Evolutionary conservation across 257 asterid genomes (phyloP).

Genomic region (Thymus mandschuricus): DNA sequence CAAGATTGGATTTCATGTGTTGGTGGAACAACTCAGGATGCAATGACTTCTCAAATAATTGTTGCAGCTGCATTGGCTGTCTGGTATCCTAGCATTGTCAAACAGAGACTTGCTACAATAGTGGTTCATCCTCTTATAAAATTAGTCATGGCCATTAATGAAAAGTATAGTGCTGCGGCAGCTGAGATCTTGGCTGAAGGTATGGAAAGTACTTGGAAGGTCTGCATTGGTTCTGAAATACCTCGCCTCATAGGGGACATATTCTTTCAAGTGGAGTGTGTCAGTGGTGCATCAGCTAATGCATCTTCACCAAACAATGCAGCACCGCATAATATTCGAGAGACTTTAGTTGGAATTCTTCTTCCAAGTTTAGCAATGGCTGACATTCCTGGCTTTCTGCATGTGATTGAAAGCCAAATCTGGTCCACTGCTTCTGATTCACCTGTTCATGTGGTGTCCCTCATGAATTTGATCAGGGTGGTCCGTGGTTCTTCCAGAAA

Average conservation of each 20-base stretch:
- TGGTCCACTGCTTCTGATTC: constrained; percentile 99
- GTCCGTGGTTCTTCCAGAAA: constrained; percentile 89
- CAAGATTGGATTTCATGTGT: constrained; percentile 95
- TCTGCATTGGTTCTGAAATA: constrained; percentile 74
- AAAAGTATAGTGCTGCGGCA: constrained; percentile 85
- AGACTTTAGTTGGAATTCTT: constrained; percentile 75
- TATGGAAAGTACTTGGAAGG: constrained; percentile 94
- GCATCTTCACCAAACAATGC: constrained; percentile 45
- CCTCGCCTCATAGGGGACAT: constrained; percentile 81
- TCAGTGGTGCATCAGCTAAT: constrained; percentile 63
- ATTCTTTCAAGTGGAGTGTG: constrained; percentile 96
- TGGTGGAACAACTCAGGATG: constrained; percentile 91
- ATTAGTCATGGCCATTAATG: constrained; percentile 90
- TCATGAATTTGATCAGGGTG: constrained; percentile 83
- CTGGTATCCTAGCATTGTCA: constrained; percentile 96
- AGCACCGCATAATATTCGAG: constrained; percentile 60
- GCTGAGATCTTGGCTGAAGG: constrained; percentile 99
- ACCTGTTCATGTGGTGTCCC: constrained; percentile 87
- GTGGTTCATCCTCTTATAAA: constrained; percentile 79
- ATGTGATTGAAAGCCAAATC: constrained; percentile 86
- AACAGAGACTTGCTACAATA: constrained; percentile 59
- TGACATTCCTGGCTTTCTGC: constrained; percentile 79
- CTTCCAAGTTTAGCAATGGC: constrained; percentile 97
- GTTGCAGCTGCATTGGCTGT: constrained; percentile 96
- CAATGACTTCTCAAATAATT: constrained; percentile 92